phyloP scores from a whole-genome alignment of 768 basidiomycete genomes.

The Boletus sp. region DNA sequence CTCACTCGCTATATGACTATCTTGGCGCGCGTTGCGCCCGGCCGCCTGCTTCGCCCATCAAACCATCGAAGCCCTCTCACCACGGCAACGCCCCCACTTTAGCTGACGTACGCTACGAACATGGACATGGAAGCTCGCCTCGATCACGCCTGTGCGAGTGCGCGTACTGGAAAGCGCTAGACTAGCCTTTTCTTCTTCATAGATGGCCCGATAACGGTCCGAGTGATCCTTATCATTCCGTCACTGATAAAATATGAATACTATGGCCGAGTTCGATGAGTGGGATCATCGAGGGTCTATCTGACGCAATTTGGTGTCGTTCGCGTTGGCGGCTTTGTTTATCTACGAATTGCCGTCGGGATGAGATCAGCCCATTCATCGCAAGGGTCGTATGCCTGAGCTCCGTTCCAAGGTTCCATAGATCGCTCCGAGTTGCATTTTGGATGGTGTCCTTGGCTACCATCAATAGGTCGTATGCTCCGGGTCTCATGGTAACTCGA shows the following conservation, averaged over 20 bases:
- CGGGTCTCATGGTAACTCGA: slow-evolving; percentile 9
- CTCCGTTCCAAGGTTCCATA: not conserved
- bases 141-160: not conserved
- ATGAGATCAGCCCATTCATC: not conserved
- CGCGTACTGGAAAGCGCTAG: not conserved
- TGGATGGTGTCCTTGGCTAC: slow-evolving; percentile 10
- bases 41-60: not conserved
- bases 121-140: not conserved
- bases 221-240: not conserved
- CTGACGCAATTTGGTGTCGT: not conserved
- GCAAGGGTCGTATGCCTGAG: not conserved
- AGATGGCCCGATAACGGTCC: slow-evolving; percentile 8
- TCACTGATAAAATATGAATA: not conserved
- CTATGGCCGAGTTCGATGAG: not conserved
- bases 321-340: not conserved
- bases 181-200: slow-evolving; percentile 4
- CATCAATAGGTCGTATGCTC: slow-evolving; percentile 9
- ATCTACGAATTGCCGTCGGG: not conserved
- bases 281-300: not conserved
- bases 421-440: not conserved
- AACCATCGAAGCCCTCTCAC: not conserved
- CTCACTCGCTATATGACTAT: not conserved
- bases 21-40: not conserved
- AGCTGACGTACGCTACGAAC: slow-evolving; percentile 1
- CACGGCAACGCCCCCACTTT: slow-evolving; percentile 11